These are phyloP conservation scores for Leccinum subgranulosum DNA, from an alignment of 768 basidiomycete species.

Conservation along the genomic window DNA sequence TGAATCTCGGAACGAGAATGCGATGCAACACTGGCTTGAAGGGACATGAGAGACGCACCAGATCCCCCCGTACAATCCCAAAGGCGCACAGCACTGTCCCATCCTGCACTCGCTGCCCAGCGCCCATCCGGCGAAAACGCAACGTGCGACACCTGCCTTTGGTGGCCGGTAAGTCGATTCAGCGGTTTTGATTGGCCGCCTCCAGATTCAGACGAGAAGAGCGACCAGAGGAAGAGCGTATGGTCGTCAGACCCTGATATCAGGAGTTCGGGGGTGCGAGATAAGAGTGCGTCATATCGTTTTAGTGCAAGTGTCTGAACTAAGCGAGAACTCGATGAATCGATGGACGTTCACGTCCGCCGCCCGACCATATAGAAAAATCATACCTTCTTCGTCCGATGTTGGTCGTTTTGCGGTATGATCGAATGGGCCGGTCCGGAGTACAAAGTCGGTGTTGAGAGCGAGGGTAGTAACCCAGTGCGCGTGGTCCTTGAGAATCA, in stretches of 20 bases:
- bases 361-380: neutral
- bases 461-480: slow-evolving; percentile 99
- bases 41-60: slow-evolving; percentile 31
- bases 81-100: slow-evolving; percentile 86
- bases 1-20: neutral
- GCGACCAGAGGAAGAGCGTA: slow-evolving; percentile 94
- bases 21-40: neutral
- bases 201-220: slow-evolving; percentile 47
- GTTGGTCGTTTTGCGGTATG: slow-evolving; percentile 76
- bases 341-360: neutral
- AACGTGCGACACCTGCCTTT: slow-evolving; percentile 91
- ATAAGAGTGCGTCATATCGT: slow-evolving; percentile 72
- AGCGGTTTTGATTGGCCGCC: slow-evolving; percentile 61
- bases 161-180: slow-evolving; percentile 90
- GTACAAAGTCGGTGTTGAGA: slow-evolving; percentile 91
- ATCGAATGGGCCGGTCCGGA: slow-evolving; percentile 94
- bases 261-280: slow-evolving; percentile 69
- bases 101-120: slow-evolving; percentile 88
- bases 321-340: slow-evolving; percentile 24
- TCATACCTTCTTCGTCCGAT: slow-evolving; percentile 77
- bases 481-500: slow-evolving; percentile 90
- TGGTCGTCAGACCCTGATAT: slow-evolving; percentile 99
- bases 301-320: slow-evolving; percentile 73
- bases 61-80: slow-evolving; percentile 60
- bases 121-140: slow-evolving; percentile 93